phyloP scores from a whole-genome alignment of 495 filamentous ascomycete species.

The Penicillium arizonense region DNA sequence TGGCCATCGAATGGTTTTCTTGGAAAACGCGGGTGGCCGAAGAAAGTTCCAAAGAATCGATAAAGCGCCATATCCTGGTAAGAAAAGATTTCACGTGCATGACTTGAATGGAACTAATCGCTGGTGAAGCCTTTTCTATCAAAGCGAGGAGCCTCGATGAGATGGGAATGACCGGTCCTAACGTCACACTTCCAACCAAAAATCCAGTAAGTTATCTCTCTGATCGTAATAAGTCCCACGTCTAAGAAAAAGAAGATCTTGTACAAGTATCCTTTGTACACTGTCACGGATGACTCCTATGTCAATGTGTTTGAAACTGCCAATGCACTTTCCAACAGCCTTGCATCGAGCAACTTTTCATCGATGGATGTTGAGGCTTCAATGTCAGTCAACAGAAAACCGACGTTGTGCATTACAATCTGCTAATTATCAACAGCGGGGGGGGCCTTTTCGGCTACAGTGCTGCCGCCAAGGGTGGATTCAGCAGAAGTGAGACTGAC shows the following conservation, averaged over 20 bases:
- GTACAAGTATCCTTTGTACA: neutral
- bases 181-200: neutral
- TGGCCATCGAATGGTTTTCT: conserved; percentile 2
- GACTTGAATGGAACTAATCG: no score
- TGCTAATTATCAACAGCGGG: neutral
- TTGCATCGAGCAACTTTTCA: neutral
- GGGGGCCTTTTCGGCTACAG: neutral
- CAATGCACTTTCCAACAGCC: neutral
- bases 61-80: conserved; percentile 1
- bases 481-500: neutral
- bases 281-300: conserved; percentile 4
- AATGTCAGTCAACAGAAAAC: neutral
- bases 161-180: neutral
- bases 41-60: conserved; percentile 4
- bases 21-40: neutral
- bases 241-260: neutral
- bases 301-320: conserved; percentile 1
- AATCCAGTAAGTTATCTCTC: no score
- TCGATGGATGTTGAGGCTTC: neutral
- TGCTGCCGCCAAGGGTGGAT: neutral
- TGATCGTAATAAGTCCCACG: no score
- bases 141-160: neutral
- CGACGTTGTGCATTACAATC: neutral
- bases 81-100: neutral
- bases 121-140: no score